Base-by-base conservation (phyloP, 768 basidiomycete species). In the Hygrocybe coccinea region DNA sequence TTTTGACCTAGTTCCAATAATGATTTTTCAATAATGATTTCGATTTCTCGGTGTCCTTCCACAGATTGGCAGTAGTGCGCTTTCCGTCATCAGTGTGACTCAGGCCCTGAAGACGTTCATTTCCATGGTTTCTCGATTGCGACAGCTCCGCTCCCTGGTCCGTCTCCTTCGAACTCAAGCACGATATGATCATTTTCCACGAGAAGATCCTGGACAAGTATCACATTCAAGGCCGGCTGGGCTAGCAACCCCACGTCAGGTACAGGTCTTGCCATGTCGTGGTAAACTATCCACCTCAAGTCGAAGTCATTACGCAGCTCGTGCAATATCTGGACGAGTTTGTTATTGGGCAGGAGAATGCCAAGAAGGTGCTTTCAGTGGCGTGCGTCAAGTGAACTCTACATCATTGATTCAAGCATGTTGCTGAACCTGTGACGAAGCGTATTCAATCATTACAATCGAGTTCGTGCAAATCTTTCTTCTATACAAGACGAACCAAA, bases 401-500 rank as follows among this genome's bases (percentile, higher is more conserved):
- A 14, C 37, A 15, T 37, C n/a, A n/a, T n/a, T n/a, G 44, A n/a
- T 46, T n/a, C 2, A 49, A n/a, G 45, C 25, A 29, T 38, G 14
- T n/a, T 35, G 47, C 29, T 19, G 9, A 50, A 48, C 56, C 35
- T 19, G 12, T n/a, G 7, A 12, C 34, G 46, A 49, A 95, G 93
- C 33, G 91, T 95, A 1, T 97, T 86, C 78, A 95, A 97, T 62
- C 95, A 97, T 69, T 97, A 94, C 67, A 93, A 89, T 65, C 89
- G 94, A 41, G 85, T 92, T 5, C 80, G 82, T 22, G 84, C 87
- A 54, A 89, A 92, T 62, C 64, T 86, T 46, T 73, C 79, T 15
- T 73, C 77, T 19, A 58, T 74, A 29, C 78, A 81, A 50, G 72
- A 75, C 12, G 72, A 71, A 14, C 71, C 66, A 58, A 46, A 46